phyloP scores from a whole-genome alignment of 352 stramenopile species.

The Blastocystis sp. region DNA sequence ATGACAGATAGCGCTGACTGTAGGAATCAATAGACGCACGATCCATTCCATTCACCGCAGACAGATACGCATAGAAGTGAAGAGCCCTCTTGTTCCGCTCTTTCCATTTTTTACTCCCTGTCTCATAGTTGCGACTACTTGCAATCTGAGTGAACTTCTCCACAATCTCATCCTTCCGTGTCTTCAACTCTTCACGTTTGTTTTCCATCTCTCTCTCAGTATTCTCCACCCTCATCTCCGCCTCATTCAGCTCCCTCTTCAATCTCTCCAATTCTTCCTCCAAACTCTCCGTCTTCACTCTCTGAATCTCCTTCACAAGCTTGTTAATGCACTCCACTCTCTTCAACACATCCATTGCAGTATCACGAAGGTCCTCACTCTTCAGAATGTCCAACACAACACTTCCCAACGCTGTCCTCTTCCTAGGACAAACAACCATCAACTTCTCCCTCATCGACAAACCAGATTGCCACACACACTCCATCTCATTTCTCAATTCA shows the following conservation, averaged over 20 bases:
- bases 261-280: too few species aligned
- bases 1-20: background rate
- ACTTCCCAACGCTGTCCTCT: background rate
- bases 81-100: background rate
- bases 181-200: too few species aligned
- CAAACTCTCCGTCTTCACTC: background rate
- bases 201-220: too few species aligned
- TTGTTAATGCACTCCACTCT: background rate
- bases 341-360: background rate
- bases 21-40: too few species aligned
- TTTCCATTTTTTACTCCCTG: background rate
- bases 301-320: background rate
- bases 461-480: background rate
- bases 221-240: too few species aligned
- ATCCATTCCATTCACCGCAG: background rate
- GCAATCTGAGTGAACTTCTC: background rate
- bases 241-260: too few species aligned
- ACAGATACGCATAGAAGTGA: background rate
- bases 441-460: background rate
- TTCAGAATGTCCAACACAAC: slow-evolving; percentile 14
- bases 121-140: background rate
- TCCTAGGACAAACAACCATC: background rate
- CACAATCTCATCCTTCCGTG: background rate
- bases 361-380: background rate
- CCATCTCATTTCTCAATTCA: background rate